Conservation (phyloP, 257 asterid genomes). For the Solanum commersonii region DNA sequence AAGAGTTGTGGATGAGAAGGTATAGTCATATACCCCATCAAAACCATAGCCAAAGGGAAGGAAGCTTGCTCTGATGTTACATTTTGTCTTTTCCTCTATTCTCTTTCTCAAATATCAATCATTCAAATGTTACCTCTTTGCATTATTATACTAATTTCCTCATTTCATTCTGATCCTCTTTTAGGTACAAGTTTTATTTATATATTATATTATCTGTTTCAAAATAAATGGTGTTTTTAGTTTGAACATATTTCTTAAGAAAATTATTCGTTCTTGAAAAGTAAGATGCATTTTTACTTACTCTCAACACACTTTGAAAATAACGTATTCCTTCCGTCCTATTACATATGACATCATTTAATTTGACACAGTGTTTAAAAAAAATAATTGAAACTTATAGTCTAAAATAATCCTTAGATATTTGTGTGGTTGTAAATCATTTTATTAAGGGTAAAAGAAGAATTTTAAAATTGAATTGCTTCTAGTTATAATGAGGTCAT, state of each 20-base stretch:
- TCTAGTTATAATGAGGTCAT: background rate
- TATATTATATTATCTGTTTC: background rate
- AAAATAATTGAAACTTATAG: too few species aligned
- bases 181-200: background rate
- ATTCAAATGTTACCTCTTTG: slow-evolving; percentile 23
- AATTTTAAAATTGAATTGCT: too few species aligned
- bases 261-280: too few species aligned
- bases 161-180: background rate
- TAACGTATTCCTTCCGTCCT: too few species aligned
- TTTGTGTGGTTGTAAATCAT: background rate
- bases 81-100: slow-evolving; percentile 68
- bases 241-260: background rate
- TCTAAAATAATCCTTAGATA: too few species aligned
- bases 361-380: background rate
- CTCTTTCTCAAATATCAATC: slow-evolving; percentile 21
- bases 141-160: background rate
- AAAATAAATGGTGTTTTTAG: background rate
- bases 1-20: slow-evolving; percentile 65
- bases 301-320: background rate
- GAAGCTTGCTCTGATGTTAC: slow-evolving; percentile 53
- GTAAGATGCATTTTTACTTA: background rate
- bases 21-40: slow-evolving; percentile 34
- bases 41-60: slow-evolving; percentile 41
- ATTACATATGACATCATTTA: too few species aligned
- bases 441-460: too few species aligned